Evolutionary conservation across 2,329 filamentous ascomycete genomes (phyloP).

Genomic region (Podosphaera fusca): DNA sequence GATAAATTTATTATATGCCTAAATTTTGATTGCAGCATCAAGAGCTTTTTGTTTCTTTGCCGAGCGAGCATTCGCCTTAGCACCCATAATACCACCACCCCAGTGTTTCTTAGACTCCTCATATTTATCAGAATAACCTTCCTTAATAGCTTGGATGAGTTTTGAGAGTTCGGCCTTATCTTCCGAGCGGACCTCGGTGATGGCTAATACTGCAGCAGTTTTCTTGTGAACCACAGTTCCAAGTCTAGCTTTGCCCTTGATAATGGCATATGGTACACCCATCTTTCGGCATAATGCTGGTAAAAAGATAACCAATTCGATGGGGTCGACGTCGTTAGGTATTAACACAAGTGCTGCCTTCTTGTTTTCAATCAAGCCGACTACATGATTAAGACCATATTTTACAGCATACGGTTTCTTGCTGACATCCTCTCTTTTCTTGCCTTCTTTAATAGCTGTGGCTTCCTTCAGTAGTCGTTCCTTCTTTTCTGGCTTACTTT

Average conservation of each 20-base stretch:
- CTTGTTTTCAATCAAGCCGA: constrained; percentile 96
- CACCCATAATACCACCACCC: constrained; percentile 98
- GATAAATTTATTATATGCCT: constrained; percentile 19
- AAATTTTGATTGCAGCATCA: constrained; percentile 95
- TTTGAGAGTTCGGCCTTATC: constrained; percentile 98
- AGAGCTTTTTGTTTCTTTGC: constrained; percentile 60
- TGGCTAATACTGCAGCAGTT: constrained; percentile 86
- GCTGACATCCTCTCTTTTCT: constrained; percentile 99
- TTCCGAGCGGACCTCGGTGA: constrained; percentile 93
- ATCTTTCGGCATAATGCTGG: constrained; percentile 99
- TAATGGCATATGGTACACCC: constrained; percentile 96
- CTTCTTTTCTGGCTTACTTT: constrained; percentile 99
- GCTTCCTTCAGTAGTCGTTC: constrained; percentile 97
- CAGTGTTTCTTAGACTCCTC: constrained; percentile 81
- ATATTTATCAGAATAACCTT: constrained; percentile 90
- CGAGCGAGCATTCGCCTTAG: constrained; percentile 60
- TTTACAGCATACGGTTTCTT: constrained; percentile 99
- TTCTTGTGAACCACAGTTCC: constrained; percentile 99
- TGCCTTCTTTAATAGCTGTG: constrained; percentile 89
- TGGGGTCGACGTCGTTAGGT: constrained; percentile 98
- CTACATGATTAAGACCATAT: constrained; percentile 99
- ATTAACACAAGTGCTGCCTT: constrained; percentile 97
- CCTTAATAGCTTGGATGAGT: constrained; percentile 89
- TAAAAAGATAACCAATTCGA: constrained; percentile 97
- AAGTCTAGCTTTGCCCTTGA: constrained; percentile 99